Base-by-base conservation (phyloP, 148 eudicot genomes). In the Arbutus unedo region DNA sequence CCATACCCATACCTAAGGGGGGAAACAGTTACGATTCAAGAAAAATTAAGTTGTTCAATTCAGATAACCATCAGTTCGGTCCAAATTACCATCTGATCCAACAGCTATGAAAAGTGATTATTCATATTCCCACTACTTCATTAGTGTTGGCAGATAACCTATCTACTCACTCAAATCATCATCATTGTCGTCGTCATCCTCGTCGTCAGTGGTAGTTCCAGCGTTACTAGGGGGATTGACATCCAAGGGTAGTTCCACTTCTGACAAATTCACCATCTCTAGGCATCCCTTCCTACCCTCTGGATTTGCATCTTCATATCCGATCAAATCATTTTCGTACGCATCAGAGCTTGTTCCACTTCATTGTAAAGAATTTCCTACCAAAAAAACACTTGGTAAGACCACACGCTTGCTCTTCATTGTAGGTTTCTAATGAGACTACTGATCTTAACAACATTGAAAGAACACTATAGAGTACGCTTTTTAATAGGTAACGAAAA, bases 281-380 rank as follows among this genome's bases (percentile, higher is more conserved):
- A 85, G 38, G 31, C 88, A 82, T 80, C 89, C 91, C 83, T 85
- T 91, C 76, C 89, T 88, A 38, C 71, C 47, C 76, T 91, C 91
- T 6, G 79, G 79, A 81, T 80, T 76, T 76, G 88, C 90, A 86
- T 91, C 95, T 56, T 92, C 95, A 84, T 86, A 95, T 41, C 92
- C 94, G 19, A 89, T 85, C 66, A 88, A 56, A 25, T 91, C 95
- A 66, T 85, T 91, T 82, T 93, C 93, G 49, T 91, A 93, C 23
- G 88, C 89, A 77, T 93, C 95, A 64, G 57, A 64, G 57, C 88
- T 74, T 85, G 89, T 6, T 83, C 92, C 83, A 82, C 85, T 82
- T 92, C 94, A 74, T 82, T 89, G 84, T 88, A 87, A 80, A 87
- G 80, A 31, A 89, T 80, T 80, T 88, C 97, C 97, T 95, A 89